These are phyloP conservation scores for Ceratocystis papillata DNA, from an alignment of 2,329 filamentous ascomycete genomes.

Conservation along the genomic window DNA sequence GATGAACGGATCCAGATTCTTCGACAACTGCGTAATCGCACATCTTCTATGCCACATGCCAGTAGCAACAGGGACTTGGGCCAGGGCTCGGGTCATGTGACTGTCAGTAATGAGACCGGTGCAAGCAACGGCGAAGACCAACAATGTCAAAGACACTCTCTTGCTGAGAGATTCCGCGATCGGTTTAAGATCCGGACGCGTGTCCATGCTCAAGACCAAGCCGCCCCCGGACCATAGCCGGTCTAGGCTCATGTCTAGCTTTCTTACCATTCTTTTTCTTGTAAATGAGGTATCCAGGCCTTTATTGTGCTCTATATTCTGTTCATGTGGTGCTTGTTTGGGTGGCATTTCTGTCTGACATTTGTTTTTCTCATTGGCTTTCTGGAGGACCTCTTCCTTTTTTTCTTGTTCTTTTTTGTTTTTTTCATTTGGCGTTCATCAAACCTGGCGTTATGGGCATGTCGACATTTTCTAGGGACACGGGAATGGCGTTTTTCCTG, in stretches of 20 bases:
- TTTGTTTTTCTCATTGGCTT: background rate
- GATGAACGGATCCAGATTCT: slow-evolving; percentile 53
- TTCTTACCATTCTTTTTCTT: background rate
- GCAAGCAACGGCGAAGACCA: slow-evolving; percentile 27
- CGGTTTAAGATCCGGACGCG: slow-evolving; percentile 44
- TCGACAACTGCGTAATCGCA: slow-evolving; percentile 34
- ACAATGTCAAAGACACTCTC: slow-evolving; percentile 34
- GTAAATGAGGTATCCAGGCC: background rate
- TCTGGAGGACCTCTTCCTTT: background rate
- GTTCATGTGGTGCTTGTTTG: background rate
- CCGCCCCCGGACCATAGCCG: background rate
- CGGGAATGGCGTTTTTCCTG: background rate
- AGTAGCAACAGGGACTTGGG: background rate
- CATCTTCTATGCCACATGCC: background rate
- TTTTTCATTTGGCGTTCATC: background rate
- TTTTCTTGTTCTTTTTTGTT: background rate
- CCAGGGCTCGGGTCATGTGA: background rate
- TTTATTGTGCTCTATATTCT: background rate
- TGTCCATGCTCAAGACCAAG: slow-evolving; percentile 30
- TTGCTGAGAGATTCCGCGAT: slow-evolving; percentile 43
- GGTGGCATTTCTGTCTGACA: background rate
- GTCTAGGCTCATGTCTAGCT: background rate
- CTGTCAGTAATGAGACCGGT: background rate
- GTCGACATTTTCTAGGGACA: background rate
- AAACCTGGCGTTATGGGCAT: background rate